A percentile compares a stretch with the other conserved stretches of the same genome.
These are phyloP conservation scores for Botrytis hyacinthi DNA, from an alignment of 2,329 filamentous ascomycete species.

Conservation along the genomic window DNA sequence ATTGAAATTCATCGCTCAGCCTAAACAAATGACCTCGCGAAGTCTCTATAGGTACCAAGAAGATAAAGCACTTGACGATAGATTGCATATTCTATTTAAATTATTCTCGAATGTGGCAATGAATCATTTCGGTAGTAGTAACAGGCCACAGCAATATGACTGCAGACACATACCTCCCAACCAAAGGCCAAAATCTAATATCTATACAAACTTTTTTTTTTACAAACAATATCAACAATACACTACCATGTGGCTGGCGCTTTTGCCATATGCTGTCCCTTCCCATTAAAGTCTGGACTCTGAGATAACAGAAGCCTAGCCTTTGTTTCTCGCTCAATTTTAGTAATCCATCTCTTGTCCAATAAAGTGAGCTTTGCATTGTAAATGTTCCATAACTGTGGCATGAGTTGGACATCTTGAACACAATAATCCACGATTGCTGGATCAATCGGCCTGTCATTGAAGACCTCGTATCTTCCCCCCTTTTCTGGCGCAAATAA, in stretches of 20 bases:
- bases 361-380: constrained; percentile 23
- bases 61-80: background rate
- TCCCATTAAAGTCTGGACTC: constrained; percentile 7
- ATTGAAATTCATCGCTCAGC: background rate
- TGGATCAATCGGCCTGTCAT: constrained; percentile 44
- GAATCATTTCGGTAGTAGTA: too few species aligned
- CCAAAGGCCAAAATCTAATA: background rate
- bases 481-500: constrained; percentile 46
- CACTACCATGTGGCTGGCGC: constrained; percentile 2
- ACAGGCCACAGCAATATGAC: background rate
- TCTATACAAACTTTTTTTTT: background rate
- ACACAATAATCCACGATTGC: constrained; percentile 47
- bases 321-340: constrained; percentile 14
- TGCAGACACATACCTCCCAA: background rate
- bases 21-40: background rate
- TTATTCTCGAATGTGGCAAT: background rate
- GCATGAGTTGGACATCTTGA: constrained; percentile 47
- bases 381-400: constrained; percentile 41
- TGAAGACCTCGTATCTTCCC: constrained; percentile 49
- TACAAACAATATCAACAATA: background rate
- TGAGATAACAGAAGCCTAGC: constrained; percentile 20
- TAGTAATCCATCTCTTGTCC: background rate
- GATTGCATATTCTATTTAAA: background rate
- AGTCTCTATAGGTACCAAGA: too few species aligned
- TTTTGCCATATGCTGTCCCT: constrained; percentile 19